Base-by-base conservation (phyloP, 306 rosid genomes). In the Glycine tomentella region DNA sequence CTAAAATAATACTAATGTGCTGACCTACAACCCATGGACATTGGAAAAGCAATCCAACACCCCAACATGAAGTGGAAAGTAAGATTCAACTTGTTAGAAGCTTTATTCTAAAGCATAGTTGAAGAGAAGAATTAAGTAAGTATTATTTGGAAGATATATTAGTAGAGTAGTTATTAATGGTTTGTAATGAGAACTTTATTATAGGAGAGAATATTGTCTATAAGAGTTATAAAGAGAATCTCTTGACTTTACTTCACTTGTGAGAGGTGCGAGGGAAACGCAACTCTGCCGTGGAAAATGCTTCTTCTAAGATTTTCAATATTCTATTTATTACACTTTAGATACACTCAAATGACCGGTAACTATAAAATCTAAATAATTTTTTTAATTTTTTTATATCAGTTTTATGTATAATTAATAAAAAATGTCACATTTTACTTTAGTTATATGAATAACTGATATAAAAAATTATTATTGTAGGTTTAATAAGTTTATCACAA, bases 1-100 rank as follows among this genome's bases (percentile, higher is more conserved):
- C 52, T 55, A 78, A 25, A 63, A 52, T 42, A 48, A 17, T 48
- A 14, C 53, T 75, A 45, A 31, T 74, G 17, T 42, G 5, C 77
- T 77, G 65, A 53, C 56, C 74, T 40, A 72, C 49, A 31, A 77
- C 75, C 73, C 55, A 61, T 67, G 67, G 51, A 52, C 61, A 63
- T 52, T 68, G 79, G 71, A 59, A 74, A 85, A 81, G 74, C 10
- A 46, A 11, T 10, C 58, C 69, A 50, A 52, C 46, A 42, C 9
- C 9, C 46, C 8, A 6, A 52, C 8, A 55, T 45, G 16, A 51
- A 78, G 9, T 52, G 63, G 63, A 72, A 72, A 67, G 67, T 20
- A 20, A 56, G 8, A 13, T 69, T 78, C 73, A 69, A 46, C 42
- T 9, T 67, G 55, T 51, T 8, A 10, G 8, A 65, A 34, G 7